A percentile compares a stretch with the other conserved stretches of the same genome.
Evolutionary conservation across 2,329 filamentous ascomycete genomes (phyloP).

Genomic region (Claviceps fusiformis): DNA sequence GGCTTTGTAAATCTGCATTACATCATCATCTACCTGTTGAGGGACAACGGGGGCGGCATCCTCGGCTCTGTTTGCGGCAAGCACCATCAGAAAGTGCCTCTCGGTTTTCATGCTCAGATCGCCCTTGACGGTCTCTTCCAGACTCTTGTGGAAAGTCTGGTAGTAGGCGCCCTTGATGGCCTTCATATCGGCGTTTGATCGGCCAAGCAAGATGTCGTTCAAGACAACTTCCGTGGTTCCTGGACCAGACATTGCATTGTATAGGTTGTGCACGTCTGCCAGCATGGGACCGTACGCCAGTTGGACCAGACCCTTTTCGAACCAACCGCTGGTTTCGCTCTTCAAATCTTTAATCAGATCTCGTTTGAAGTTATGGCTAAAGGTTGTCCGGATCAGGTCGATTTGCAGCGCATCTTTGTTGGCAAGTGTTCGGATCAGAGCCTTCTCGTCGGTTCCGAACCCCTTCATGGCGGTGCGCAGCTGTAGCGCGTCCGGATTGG

Average conservation of each 20-base stretch:
- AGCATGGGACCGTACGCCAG: slow-evolving; percentile 66
- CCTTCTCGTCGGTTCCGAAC: slow-evolving; percentile 76
- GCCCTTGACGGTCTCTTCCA: slow-evolving; percentile 59
- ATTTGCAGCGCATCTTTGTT: slow-evolving; percentile 69
- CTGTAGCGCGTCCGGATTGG: slow-evolving; percentile 52
- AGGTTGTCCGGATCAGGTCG: slow-evolving; percentile 52
- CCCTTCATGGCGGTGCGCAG: slow-evolving; percentile 83
- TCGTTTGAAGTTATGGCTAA: slow-evolving; percentile 48
- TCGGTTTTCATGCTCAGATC: slow-evolving; percentile 83
- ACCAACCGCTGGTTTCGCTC: slow-evolving; percentile 62
- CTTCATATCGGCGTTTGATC: slow-evolving; percentile 75
- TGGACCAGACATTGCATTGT: slow-evolving; percentile 59
- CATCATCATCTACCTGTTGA: slow-evolving; percentile 61
- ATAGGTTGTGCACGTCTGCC: slow-evolving; percentile 58
- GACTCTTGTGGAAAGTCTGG: slow-evolving; percentile 46
- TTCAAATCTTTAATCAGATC: slow-evolving; percentile 63
- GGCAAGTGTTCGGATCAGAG: slow-evolving; percentile 56
- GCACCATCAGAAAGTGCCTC: slow-evolving; percentile 69
- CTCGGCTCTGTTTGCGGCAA: slow-evolving; percentile 61
- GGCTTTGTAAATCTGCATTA: slow-evolving; percentile 61
- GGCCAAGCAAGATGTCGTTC: slow-evolving; percentile 71
- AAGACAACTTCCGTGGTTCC: slow-evolving; percentile 80
- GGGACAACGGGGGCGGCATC: slow-evolving; percentile 63
- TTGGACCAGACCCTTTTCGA: slow-evolving; percentile 61
- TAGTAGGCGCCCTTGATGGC: slow-evolving; percentile 76